Conservation (phyloP, 306 rosid genomes). For the Prunus mume region DNA sequence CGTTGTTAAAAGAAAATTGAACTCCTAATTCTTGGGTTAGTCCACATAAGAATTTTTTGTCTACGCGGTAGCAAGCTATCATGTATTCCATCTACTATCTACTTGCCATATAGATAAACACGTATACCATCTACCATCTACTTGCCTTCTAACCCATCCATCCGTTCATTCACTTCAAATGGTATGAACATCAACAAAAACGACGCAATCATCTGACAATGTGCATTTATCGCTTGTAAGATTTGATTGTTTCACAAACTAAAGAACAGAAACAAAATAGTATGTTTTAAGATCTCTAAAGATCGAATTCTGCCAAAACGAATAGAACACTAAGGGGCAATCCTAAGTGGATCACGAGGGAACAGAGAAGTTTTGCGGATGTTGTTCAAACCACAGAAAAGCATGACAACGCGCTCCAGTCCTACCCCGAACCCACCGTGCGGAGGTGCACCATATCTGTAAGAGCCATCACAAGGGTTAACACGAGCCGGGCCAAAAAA, state of each 20-base stretch:
- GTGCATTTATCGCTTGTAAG: background rate
- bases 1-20: too few species aligned
- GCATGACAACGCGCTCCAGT: constrained; percentile 94
- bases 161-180: background rate
- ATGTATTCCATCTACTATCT: too few species aligned
- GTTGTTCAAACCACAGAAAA: constrained; percentile 79
- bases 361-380: constrained; percentile 77
- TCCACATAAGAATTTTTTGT: too few species aligned
- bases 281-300: background rate
- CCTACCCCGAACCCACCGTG: constrained; percentile 98
- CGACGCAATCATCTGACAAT: background rate
- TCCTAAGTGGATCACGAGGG: constrained; percentile 86
- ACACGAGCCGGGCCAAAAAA: background rate
- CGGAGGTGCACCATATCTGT: constrained; percentile 87
- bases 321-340: constrained; percentile 36
- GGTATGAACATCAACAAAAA: background rate
- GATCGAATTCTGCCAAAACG: background rate
- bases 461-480: constrained; percentile 12
- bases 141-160: background rate
- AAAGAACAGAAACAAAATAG: background rate
- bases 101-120: too few species aligned
- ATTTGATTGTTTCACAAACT: background rate
- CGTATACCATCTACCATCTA: too few species aligned
- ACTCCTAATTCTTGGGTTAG: background rate
- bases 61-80: too few species aligned